A percentile compares a stretch with the other conserved stretches of the same genome.
These are phyloP conservation scores for Tuber calosporum DNA, from an alignment of 495 filamentous ascomycete species.

Conservation along the genomic window DNA sequence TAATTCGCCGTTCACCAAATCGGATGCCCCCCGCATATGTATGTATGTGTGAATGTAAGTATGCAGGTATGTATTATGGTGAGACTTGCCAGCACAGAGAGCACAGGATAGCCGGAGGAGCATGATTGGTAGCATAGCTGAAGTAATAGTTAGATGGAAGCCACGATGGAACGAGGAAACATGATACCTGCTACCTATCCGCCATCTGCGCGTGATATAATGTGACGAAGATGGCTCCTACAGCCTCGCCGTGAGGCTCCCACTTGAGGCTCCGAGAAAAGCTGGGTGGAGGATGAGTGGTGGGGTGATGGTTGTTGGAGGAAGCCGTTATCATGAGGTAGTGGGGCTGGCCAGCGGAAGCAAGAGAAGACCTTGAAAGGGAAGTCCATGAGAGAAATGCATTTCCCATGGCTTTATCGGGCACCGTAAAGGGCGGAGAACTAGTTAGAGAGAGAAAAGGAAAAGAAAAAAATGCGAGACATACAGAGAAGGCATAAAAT, in stretches of 20 bases:
- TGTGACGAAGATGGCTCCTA: neutral
- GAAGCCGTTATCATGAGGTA: neutral
- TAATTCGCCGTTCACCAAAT: neutral
- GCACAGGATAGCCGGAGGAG: neutral
- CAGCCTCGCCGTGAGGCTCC: neutral
- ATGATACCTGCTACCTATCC: neutral
- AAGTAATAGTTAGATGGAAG: neutral
- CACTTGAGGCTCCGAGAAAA: neutral
- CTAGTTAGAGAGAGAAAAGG: neutral
- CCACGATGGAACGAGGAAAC: neutral
- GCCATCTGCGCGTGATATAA: neutral
- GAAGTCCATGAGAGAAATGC: neutral
- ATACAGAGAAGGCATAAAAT: neutral
- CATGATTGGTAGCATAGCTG: neutral
- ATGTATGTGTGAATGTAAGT: neutral
- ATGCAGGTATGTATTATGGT: neutral
- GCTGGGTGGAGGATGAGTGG: neutral
- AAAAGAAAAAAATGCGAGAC: neutral
- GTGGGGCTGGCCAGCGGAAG: neutral
- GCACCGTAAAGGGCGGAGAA: neutral
- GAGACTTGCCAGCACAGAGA: neutral
- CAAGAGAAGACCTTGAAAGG: neutral
- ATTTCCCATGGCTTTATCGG: neutral
- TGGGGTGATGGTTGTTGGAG: neutral
- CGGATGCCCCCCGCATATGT: neutral